Percentiles rank a stretch among this genome's conserved stretches.
phyloP scores from a whole-genome alignment of 2,329 filamentous ascomycete species.

The Dendrostoma leiphaemia region DNA sequence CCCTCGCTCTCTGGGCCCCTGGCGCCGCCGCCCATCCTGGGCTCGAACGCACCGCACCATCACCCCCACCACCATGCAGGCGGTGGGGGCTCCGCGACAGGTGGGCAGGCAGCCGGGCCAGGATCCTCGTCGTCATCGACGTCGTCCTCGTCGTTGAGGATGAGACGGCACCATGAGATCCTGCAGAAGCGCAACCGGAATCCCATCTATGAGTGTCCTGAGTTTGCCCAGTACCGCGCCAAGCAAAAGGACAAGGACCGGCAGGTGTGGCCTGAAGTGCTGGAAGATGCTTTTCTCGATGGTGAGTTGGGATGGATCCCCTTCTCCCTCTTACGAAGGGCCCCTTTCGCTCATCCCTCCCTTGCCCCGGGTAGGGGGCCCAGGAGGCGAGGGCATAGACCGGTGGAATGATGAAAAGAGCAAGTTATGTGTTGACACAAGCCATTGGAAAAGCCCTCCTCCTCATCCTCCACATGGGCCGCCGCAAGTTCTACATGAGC shows the following conservation, averaged over 20 bases:
- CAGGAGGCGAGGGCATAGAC: too few relatives aligned
- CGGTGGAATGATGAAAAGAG: too few relatives aligned
- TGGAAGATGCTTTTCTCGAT: slow-evolving; percentile 67
- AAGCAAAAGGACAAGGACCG: slow-evolving; percentile 64
- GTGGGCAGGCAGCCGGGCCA: neutral
- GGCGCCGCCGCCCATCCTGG: neutral
- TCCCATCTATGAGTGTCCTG: slow-evolving; percentile 59
- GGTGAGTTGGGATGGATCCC: slow-evolving; percentile 42
- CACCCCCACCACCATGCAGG: neutral
- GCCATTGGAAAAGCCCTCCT: slow-evolving; percentile 65
- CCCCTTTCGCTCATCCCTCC: neutral
- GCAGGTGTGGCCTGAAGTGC: slow-evolving; percentile 58
- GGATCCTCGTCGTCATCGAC: neutral
- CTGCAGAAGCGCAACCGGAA: slow-evolving; percentile 40
- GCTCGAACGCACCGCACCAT: slow-evolving; percentile 29
- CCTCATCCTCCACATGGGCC: slow-evolving; percentile 64
- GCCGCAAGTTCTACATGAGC: slow-evolving; percentile 64
- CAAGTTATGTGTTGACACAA: too few relatives aligned
- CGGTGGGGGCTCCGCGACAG: neutral
- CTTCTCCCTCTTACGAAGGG: too few relatives aligned
- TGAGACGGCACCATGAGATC: slow-evolving; percentile 30
- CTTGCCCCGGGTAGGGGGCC: too few relatives aligned
- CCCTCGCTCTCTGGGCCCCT: slow-evolving; percentile 37
- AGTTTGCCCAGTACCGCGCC: slow-evolving; percentile 65
- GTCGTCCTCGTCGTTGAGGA: slow-evolving; percentile 21